phyloP scores from a whole-genome alignment of 2,329 filamentous ascomycete species.

The Emergomyces pasteurianus region DNA sequence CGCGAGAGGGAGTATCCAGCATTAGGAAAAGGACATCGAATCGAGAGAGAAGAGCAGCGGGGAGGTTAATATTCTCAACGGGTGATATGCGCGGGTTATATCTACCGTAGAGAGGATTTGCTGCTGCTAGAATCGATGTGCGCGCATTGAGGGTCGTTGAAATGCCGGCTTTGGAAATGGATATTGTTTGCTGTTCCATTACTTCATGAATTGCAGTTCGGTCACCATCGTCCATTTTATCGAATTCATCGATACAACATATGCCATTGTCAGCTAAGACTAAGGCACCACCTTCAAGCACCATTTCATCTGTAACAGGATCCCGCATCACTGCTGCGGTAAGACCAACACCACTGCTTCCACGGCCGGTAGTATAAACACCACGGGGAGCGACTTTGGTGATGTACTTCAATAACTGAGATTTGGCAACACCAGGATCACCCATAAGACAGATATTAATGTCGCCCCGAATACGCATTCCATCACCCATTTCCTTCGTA shows the following conservation, averaged over 20 bases:
- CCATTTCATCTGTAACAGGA: conserved; percentile 66
- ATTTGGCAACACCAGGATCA: conserved; percentile 98
- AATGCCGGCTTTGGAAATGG: conserved; percentile 82
- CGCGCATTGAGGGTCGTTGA: conserved; percentile 93
- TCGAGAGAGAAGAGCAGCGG: conserved; percentile 89
- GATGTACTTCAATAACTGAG: conserved; percentile 95
- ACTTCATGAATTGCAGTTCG: conserved; percentile 76
- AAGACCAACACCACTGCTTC: conserved; percentile 68
- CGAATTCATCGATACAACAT: conserved; percentile 76
- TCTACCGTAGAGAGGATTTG: conserved; percentile 92
- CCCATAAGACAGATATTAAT: conserved; percentile 99
- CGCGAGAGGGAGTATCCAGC: conserved; percentile 82
- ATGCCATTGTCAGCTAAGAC: conserved; percentile 72
- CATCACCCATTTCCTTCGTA: conserved; percentile 91
- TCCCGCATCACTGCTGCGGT: conserved; percentile 73
- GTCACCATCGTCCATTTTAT: conserved; percentile 73
- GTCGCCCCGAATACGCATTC: conserved; percentile 97
- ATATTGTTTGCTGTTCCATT: conserved; percentile 80
- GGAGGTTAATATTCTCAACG: conserved; percentile 97
- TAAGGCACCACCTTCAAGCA: conserved; percentile 67
- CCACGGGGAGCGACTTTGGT: conserved; percentile 93
- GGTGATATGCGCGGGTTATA: conserved; percentile 97
- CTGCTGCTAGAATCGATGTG: conserved; percentile 88
- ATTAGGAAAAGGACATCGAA: conserved; percentile 97
- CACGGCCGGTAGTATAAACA: conserved; percentile 71